Evolutionary conservation across 106 monocot genomes (phyloP).

Genomic region (Phalaenopsis equestris): DNA sequence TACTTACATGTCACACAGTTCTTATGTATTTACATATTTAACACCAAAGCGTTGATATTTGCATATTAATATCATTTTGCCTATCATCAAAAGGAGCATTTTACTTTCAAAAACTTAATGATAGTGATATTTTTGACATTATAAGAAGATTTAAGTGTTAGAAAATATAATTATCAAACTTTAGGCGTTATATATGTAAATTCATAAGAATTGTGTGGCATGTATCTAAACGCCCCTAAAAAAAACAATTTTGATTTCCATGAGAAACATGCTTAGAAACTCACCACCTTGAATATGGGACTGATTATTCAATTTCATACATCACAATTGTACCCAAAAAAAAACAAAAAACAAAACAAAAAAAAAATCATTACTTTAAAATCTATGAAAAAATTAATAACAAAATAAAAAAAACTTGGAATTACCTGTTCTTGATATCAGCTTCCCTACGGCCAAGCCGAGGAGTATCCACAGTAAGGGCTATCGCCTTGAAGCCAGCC

Average conservation of each 20-base stretch:
- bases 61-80: too few relatives aligned
- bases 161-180: too few relatives aligned
- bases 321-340: neutral
- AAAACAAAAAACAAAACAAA: neutral
- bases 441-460: constrained; percentile 58
- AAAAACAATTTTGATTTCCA: neutral
- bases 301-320: neutral
- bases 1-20: too few relatives aligned
- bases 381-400: neutral
- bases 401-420: neutral
- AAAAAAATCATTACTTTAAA: neutral
- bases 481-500: constrained; percentile 53
- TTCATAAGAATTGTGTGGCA: too few relatives aligned
- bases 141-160: too few relatives aligned
- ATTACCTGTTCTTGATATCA: constrained; percentile 51
- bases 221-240: too few relatives aligned
- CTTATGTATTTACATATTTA: too few relatives aligned
- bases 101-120: too few relatives aligned
- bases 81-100: too few relatives aligned
- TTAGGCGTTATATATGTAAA: too few relatives aligned
- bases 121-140: too few relatives aligned
- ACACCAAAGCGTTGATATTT: too few relatives aligned
- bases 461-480: constrained; percentile 52
- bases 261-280: neutral
- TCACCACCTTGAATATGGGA: neutral